Base-by-base conservation (phyloP, 768 basidiomycete genomes). In the Trametopsis cervina region DNA sequence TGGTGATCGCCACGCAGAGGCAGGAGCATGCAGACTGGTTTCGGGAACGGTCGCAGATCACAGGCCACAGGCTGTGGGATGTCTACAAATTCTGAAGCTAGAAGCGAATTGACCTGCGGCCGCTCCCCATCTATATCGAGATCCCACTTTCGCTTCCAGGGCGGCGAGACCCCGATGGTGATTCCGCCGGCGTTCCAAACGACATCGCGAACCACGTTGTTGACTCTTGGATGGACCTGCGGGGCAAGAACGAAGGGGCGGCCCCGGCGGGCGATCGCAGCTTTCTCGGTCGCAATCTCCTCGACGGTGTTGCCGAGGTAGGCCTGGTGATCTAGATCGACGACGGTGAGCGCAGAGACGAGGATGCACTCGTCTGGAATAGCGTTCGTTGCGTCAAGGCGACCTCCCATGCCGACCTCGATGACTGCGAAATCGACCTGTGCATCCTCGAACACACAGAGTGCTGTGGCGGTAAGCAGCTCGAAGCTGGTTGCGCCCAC, bases 391-490 rank as follows among this genome's bases (percentile, higher is more conserved):
- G 96, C 95, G 62, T 98, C 96, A 42, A 85, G 66, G 2, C 80
- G 73, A 4, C 96, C 96, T 0, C 96, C 96, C 85, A 99, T 84
- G 0, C 96, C 95, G 9, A 92, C 94, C 67, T 99, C 95, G 38
- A 96, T 65, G 9, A 98, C 79, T 18, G 83, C 85, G 33, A 97
- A 58, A 55, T 97, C 94, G 4, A 94, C 73, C n/a, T 66, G 54
- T 2, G 68, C 69, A 6, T 66, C 66, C 60, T 93, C 83, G 58
- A 99, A 92, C 39, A 89, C 64, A 36, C 72, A 63, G 27, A 94
- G 76, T 0, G 93, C 94, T 0, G 82, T 84, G 47, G 89, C 73
- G 0, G 94, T 90, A 50, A 94, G 73, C 17, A 93, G 59, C 68
- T 98, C 96, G 64, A 98, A 98, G 54, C 69, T 76, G 47, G 76